Percentiles rank a stretch among this genome's conserved stretches.
Conservation (phyloP, 2,329 filamentous ascomycete species). For the Epicoccum nigrum region DNA sequence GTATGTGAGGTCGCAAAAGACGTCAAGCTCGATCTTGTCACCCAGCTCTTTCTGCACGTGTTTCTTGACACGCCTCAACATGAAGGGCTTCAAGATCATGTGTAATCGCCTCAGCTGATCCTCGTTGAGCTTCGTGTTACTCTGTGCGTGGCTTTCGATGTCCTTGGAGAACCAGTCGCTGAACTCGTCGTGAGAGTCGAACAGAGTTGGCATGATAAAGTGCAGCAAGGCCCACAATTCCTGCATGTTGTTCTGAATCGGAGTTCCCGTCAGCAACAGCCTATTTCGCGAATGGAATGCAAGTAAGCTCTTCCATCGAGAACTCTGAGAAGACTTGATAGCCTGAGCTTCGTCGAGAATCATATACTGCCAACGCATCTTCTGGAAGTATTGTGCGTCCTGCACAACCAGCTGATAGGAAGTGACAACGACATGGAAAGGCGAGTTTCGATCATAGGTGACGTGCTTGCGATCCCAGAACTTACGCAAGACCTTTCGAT, state of each 20-base stretch:
- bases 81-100: conserved; percentile 99
- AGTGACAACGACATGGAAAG: conserved; percentile 95
- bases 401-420: conserved; percentile 97
- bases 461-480: conserved; percentile 99
- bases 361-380: conserved; percentile 99
- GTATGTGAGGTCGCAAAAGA: conserved; percentile 97
- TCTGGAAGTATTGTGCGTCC: conserved; percentile 96
- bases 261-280: conserved; percentile 90
- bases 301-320: conserved; percentile 93
- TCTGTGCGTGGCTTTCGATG: conserved; percentile 97
- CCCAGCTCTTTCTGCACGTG: conserved; percentile 98
- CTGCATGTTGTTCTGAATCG: conserved; percentile 99
- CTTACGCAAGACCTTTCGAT: conserved; percentile 94
- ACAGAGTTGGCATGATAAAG: conserved; percentile 99
- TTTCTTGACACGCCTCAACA: conserved; percentile 99
- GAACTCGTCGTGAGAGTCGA: conserved; percentile 92
- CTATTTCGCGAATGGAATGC: conserved; percentile 96
- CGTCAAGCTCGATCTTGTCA: conserved; percentile 96
- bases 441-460: conserved; percentile 89
- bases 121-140: conserved; percentile 99
- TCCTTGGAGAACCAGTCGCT: conserved; percentile 95
- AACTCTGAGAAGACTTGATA: conserved; percentile 97
- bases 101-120: conserved; percentile 95
- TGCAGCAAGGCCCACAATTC: conserved; percentile 96
- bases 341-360: conserved; percentile 98